Evolutionary conservation across 2,329 filamentous ascomycete genomes (phyloP), one percentile per base, ranked within the genome.

Genomic region (Zopfia rhizophila): DNA sequence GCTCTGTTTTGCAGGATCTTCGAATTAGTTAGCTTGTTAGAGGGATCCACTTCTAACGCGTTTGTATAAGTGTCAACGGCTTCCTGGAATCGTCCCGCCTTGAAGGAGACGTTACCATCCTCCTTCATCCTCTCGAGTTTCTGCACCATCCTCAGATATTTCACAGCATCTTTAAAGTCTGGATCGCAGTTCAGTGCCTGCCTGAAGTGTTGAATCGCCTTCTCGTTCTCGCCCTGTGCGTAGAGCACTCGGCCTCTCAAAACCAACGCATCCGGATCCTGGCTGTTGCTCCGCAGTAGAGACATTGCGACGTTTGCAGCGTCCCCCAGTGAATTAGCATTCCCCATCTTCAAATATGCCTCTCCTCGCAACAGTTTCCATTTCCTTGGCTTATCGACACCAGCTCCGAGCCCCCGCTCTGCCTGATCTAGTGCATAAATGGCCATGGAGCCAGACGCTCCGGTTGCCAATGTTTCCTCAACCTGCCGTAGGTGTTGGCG

Each of bases 1-100:
- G 94, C 94, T 51, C 94, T 84, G 78, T 99, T 99, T 73, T 96
- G 91, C 38, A 96, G 81, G 36, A 97, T 84, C 80, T 97, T 97
- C 14, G 93, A 88, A 73, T 97, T 97, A 61, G 90, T 96, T 63
- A 89, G 88, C 75, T 90, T 90, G 81, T 97, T 97, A 42, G 81
- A 70, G 0, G 92, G 89, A 71, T 99, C 94, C 35, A 99, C 84
- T 35, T 88, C 85, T 23, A 99, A 78, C 31, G 93, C 93, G 51
- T 87, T 78, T 3, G 86, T 86, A 75, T 97, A 99, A 60, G 91
- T 88, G 45, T 92, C 85, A 45, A 96, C 86, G 19, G 94, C 94
- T 39, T 85, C 78, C 65, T 90, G 85, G 75, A 87, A 94, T 47
- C 86, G 83, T 51, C 88, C 88, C 41, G 86, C 82, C 78, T 97